phyloP scores from a whole-genome alignment of 1,284 basidiomycete species.

The Moesziomyces sp. region DNA sequence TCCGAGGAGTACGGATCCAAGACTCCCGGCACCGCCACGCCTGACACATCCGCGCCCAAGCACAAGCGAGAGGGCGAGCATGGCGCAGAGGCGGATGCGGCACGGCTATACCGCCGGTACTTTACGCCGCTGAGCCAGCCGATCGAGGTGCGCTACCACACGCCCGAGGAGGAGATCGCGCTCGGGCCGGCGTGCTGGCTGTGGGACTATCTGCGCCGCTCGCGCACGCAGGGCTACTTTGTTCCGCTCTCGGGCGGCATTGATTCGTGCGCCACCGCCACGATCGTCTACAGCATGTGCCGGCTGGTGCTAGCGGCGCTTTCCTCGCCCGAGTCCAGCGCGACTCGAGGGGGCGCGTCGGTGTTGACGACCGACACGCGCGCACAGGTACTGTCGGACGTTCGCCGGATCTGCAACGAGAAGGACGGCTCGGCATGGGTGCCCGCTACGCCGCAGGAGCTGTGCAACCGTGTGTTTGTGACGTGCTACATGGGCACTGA shows the following conservation, averaged over 20 bases:
- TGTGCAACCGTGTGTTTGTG: slow-evolving; percentile 88
- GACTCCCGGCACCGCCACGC: slow-evolving; percentile 36
- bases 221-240: slow-evolving; percentile 93
- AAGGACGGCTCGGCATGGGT: slow-evolving; percentile 81
- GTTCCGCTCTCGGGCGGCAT: slow-evolving; percentile 97
- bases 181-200: slow-evolving; percentile 98
- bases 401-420: slow-evolving; percentile 86
- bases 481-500: slow-evolving; percentile 99
- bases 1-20: slow-evolving; percentile 63
- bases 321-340: neutral
- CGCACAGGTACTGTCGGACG: slow-evolving; percentile 87
- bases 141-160: slow-evolving; percentile 80
- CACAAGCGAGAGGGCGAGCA: too few relatives aligned
- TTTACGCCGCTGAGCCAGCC: slow-evolving; percentile 39
- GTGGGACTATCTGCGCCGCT: slow-evolving; percentile 97
- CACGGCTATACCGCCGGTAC: slow-evolving; percentile 27
- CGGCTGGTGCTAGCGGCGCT: slow-evolving; percentile 81
- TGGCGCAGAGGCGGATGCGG: slow-evolving; percentile 5
- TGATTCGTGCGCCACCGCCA: slow-evolving; percentile 94
- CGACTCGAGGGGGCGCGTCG: neutral
- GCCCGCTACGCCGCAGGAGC: slow-evolving; percentile 86
- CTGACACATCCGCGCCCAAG: slow-evolving; percentile 1
- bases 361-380: slow-evolving; percentile 71
- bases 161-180: slow-evolving; percentile 97
- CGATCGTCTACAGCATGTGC: slow-evolving; percentile 97